Percentiles rank a stretch among this genome's conserved stretches.
phyloP scores from a whole-genome alignment of 106 monocot genomes.

The Allium sativum region DNA sequence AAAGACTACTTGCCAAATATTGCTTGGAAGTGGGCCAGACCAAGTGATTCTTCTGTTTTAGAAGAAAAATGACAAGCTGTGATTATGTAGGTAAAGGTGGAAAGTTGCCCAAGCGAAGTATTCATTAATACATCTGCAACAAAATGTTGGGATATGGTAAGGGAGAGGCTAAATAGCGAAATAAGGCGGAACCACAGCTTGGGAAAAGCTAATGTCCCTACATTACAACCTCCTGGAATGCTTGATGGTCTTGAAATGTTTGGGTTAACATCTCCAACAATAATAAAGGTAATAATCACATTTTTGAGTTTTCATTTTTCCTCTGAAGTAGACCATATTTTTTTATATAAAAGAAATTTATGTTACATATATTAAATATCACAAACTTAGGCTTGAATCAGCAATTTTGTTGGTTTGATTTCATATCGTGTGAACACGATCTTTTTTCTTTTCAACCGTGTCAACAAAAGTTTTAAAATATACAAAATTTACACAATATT shows the following conservation, averaged over 20 bases:
- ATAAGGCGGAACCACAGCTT: conserved; percentile 43
- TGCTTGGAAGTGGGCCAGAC: no score
- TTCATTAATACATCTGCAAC: conserved; percentile 61
- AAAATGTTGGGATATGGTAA: conserved; percentile 91
- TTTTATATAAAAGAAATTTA: no score
- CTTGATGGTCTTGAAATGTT: conserved; percentile 94
- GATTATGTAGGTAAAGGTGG: conserved; percentile 51
- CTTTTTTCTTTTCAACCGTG: no score
- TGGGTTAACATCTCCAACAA: conserved; percentile 67
- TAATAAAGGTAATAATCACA: conserved; percentile 43
- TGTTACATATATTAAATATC: background rate
- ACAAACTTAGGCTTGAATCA: background rate
- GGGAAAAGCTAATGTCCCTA: conserved; percentile 36
- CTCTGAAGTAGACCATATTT: background rate
- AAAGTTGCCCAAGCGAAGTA: conserved; percentile 55
- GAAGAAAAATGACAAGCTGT: background rate
- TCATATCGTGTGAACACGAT: background rate
- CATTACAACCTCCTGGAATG: conserved; percentile 65
- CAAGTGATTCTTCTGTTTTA: no score
- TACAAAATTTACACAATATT: background rate
- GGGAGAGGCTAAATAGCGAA: conserved; percentile 70
- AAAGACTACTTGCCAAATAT: no score
- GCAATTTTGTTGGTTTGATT: background rate
- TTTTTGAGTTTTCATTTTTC: background rate
- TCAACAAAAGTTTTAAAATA: background rate